Conservation (phyloP, 2,329 filamentous ascomycete genomes). For the Xylariaceae sp. region DNA sequence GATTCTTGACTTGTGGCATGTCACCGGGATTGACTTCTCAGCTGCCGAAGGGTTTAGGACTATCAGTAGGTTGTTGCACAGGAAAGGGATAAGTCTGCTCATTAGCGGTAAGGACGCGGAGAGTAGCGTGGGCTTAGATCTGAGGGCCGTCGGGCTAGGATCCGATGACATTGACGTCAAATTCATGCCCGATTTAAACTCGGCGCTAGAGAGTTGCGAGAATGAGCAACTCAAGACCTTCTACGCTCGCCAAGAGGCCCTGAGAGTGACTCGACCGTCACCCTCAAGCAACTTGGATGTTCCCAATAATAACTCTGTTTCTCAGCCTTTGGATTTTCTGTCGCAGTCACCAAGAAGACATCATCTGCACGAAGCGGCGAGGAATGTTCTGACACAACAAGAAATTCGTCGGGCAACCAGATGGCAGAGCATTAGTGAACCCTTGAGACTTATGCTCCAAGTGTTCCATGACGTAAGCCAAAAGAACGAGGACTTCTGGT, state of each 20-base stretch:
- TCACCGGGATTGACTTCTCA: slow-evolving; percentile 93
- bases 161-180: slow-evolving; percentile 75
- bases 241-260: slow-evolving; percentile 71
- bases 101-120: slow-evolving; percentile 82
- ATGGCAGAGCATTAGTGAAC: slow-evolving; percentile 89
- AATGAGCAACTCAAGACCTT: slow-evolving; percentile 88
- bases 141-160: slow-evolving; percentile 84
- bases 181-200: slow-evolving; percentile 89
- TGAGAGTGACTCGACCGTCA: slow-evolving; percentile 53
- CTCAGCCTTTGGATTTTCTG: slow-evolving; percentile 46
- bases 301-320: slow-evolving; percentile 46
- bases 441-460: slow-evolving; percentile 88
- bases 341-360: slow-evolving; percentile 82
- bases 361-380: slow-evolving; percentile 80
- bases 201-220: slow-evolving; percentile 90
- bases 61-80: slow-evolving; percentile 81
- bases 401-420: slow-evolving; percentile 65
- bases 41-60: slow-evolving; percentile 94
- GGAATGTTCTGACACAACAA: slow-evolving; percentile 72
- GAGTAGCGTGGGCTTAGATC: slow-evolving; percentile 75
- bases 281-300: slow-evolving; percentile 56
- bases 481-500: slow-evolving; percentile 96
- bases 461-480: slow-evolving; percentile 89
- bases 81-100: slow-evolving; percentile 79
- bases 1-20: slow-evolving; percentile 85